Evolutionary conservation across 495 filamentous ascomycete species (phyloP), one percentile per base, ranked within the genome.

Genomic region (Oidiodendron maius): DNA sequence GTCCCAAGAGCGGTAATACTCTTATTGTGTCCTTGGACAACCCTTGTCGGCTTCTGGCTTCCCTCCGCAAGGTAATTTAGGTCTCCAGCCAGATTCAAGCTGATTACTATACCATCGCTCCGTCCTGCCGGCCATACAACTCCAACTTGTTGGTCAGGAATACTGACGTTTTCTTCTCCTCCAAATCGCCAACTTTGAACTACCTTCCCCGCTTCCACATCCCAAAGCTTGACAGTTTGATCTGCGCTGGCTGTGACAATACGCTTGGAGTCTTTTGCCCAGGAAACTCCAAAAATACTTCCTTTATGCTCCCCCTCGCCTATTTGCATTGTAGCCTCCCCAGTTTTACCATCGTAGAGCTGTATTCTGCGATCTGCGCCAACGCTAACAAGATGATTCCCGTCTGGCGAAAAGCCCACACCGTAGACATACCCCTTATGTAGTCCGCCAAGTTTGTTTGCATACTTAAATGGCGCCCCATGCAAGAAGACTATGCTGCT

Each of bases 161-260:
- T 68, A 58, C 77, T 89, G 48, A 84, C 72, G 36, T 64, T 71
- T 16, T 82, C 87, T 54, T 93, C 90, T 17, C 81, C 84, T n/a
- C 89, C 91, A 58, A 97, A 74, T 52, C 75, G 76, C 93, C 93
- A 97, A 30, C 78, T 89, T 61, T 91, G 86, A 0, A 80, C 67
- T 12, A 77, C 79, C 53, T 86, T 84, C 16, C 81, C 86, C 6
- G 80, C 72, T 61, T 95, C 91, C 8, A 80, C 86, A 60, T 96
- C 91, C 88, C 88, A 94, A 44, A 91, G 65, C 57, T 83, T 84
- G 37, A 97, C 88, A 0, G 91, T 96, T 62, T 90, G 86, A 61
- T 98, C 93, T 2, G 90, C 93, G 58, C 88, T 93, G 2, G 90
- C 86, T 4, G 93, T 98, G 17, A 86, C 91, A 50, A 97, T 88